Base-by-base conservation (phyloP, 768 basidiomycete species). In the Trametes meyenii region DNA sequence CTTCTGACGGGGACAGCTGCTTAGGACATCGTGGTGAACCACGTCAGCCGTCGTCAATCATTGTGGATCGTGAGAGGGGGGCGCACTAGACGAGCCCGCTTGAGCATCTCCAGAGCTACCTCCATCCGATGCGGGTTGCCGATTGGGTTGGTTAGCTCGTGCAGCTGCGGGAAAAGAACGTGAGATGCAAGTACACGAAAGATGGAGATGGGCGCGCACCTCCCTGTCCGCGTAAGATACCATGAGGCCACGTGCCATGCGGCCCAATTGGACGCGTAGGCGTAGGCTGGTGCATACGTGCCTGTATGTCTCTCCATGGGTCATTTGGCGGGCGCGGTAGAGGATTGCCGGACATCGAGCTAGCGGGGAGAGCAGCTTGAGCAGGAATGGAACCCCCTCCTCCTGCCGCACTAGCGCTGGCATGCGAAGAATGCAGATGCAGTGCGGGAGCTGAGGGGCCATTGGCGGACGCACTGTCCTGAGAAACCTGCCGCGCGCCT, bases 271-370 rank as follows among this genome's bases (percentile, higher is more conserved):
- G 51, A 35, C 26, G 38, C 23, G 36, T 23, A 13, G 51, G 51
- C 36, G 13, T 24, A 11, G 51, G 51, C 8, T 23, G n/a, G 11
- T n/a, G 19, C 36, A 24, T 11, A n/a, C 50, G 10, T 2, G 45
- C 21, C 23, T 24, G 45, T 21, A n/a, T 6, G n/a, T 50, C 33
- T 26, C 35, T 51, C 50, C 35, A 51, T n/a, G 35, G 33, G 50
- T 51, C 50, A n/a, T 11, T 11, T 6, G 50, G 50, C 13, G 54
- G 54, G 6, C 24, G 54, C 7, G 54, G 54, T 19, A 55, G 54
- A 45, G 43, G 54, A 23, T 55, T 55, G 29, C 19, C 7, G 6
- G 11, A 13, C 44, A 38, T 46, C 4, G 19, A 5, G n/a, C 29
- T 2, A 12, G 19, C 24, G 21, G 45, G 14, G 12, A 16, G 54